Base-by-base conservation (phyloP, 2,329 filamentous ascomycete genomes). In the Arthroderma sp. region DNA sequence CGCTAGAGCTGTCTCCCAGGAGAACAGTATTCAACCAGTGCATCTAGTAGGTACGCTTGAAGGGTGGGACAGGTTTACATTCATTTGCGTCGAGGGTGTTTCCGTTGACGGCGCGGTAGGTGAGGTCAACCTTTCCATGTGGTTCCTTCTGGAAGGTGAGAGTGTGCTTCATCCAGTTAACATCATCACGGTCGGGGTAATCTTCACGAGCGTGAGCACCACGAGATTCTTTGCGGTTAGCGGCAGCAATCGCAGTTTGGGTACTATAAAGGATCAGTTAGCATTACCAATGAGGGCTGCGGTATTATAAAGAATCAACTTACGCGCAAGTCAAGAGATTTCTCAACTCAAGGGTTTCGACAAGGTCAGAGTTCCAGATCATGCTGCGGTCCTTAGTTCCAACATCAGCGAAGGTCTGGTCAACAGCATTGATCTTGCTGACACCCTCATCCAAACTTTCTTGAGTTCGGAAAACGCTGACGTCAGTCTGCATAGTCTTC, bases 131-230 rank as follows among this genome's bases (percentile, higher is more conserved):
- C 70, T 86, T 78, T 61, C 83, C 83, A 60, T 96, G 89, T 31
- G 88, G 85, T 62, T 81, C 65, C 81, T 86, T 93, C 76, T 98
- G 91, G 83, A 83, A 98, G 54, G 82, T 86, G 50, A 98, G 77
- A 38, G 86, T 94, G 77, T 98, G 91, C 81, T 96, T 96, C 89
- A 95, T 95, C 89, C 89, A 96, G 67, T 93, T 83, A 67, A 81
- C 75, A 63, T 98, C 91, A 62, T 96, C 85, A 72, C 91, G 83
- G 11, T 96, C 88, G 47, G 89, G 89, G 76, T 67, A 96, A 64
- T 98, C 91, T 73, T 98, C 91, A 55, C 91, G 84, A 53, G 91
- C 91, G 68, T 98, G 91, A 27, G 91, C 91, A 63, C 91, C 91
- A 71, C 91, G 85, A 46, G 87, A 94, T 71, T 98, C 91, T 76